Conservation (phyloP, 805 yeast species). For the Suhomyces sp. region DNA sequence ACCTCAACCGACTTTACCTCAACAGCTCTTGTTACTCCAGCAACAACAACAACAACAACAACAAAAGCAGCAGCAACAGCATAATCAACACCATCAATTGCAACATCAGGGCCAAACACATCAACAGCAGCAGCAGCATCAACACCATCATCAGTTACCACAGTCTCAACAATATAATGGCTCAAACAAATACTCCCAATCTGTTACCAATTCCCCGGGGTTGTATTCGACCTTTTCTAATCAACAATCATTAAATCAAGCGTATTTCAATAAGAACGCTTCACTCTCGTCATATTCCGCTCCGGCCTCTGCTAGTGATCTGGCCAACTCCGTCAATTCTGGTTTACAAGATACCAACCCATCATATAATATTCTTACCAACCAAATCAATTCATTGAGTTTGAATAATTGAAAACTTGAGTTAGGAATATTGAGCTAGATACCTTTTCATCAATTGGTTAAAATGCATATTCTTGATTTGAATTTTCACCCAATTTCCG, state of each 20-base stretch:
- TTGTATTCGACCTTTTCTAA: slow-evolving; percentile 18
- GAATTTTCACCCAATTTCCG: slow-evolving; percentile 1
- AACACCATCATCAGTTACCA: slow-evolving; percentile 10
- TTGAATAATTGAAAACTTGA: slow-evolving; percentile 26
- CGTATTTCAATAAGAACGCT: slow-evolving; percentile 12
- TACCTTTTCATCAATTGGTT: too few species aligned
- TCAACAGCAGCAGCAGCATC: slow-evolving; percentile 12
- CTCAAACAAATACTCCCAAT: slow-evolving; percentile 17
- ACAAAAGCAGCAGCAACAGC: slow-evolving; percentile 15
- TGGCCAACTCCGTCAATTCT: slow-evolving; percentile 6
- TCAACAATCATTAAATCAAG: slow-evolving; percentile 10
- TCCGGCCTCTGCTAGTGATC: too few species aligned
- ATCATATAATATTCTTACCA: slow-evolving; percentile 21
- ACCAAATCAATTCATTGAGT: slow-evolving; percentile 35
- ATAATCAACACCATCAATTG: slow-evolving; percentile 15
- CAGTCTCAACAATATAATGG: slow-evolving; percentile 1
- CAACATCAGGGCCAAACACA: slow-evolving; percentile 10
- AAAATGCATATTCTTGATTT: slow-evolving; percentile 1
- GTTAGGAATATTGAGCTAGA: too few species aligned
- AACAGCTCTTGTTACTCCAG: slow-evolving; percentile 22
- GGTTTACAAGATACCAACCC: slow-evolving; percentile 7
- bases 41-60: slow-evolving; percentile 16
- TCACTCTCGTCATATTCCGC: slow-evolving; percentile 7
- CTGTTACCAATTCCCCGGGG: slow-evolving; percentile 24
- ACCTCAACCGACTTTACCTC: slow-evolving; percentile 21